Evolutionary conservation across 208 protist species (phyloP), one percentile per base, ranked within the genome.

Genomic region (Vickermania spadyakhi): DNA sequence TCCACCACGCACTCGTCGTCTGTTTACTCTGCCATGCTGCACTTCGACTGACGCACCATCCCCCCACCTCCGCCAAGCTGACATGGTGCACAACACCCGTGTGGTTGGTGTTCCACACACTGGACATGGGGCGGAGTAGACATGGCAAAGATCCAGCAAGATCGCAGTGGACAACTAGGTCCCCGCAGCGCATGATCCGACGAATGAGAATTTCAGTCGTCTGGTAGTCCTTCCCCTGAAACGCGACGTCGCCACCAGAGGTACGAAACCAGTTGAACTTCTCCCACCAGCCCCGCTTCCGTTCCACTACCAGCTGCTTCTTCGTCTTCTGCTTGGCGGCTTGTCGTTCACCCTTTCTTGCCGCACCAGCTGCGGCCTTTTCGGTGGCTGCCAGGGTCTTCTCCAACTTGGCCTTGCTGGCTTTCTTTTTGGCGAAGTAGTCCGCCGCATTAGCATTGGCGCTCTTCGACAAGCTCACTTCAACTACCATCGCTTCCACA

Each of bases 251-350:
- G 31, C 97, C 97, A 30, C 97, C 90, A 4, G 81, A 88, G 0
- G 92, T 96, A 63, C 98, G 89, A 68, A 99, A 99, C 97, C 97
- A 99, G 41, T 85, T 58, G 54, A 98, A 98, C 73, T 99, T 99
- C 57, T 99, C 98, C 86, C 98, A 99, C 97, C 97, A 99, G 31
- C 81, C 82, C 3, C 82, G 64, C 66, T 88, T 87, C 26, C 98
- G 81, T 60, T 96, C 77, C 31, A 80, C 72, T 21, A 81, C 62
- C 58, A 99, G 95, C 23, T 71, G 66, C 29, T 91, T 80, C 54
- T 83, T 93, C 5, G 74, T 73, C 22, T 70, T 63, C 64, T 73
- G 76, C 66, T 79, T 87, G 45, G 86, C 84, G 0, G 88, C 64
- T 11, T 71, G 50, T 7, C 72, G 62, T 3, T 79, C 68, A 0